Conservation (phyloP, 2,329 filamentous ascomycete species). For the Fusarium chuoi region DNA sequence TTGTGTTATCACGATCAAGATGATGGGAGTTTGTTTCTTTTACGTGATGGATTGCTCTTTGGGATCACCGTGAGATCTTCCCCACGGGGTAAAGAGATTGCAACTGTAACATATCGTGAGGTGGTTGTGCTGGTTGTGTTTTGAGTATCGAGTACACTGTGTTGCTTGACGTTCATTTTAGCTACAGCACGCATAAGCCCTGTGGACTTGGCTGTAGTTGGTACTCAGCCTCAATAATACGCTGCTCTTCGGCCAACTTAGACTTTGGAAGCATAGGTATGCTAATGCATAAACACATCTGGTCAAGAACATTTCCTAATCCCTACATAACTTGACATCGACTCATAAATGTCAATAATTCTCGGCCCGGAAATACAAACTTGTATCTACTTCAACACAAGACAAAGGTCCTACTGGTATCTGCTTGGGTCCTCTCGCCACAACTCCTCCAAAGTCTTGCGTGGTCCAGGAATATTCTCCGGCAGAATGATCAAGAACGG, state of each 20-base stretch:
- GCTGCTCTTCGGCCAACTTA: not conserved
- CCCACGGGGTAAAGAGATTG: conserved; percentile 34
- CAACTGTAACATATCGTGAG: not conserved
- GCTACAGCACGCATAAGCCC: not conserved
- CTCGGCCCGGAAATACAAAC: not conserved
- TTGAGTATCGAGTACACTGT: not conserved
- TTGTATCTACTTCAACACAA: not conserved
- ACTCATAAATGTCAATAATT: not conserved
- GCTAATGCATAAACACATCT: not conserved
- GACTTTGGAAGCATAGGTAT: not conserved
- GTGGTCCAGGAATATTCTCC: not conserved
- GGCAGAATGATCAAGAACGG: not conserved
- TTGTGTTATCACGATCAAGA: conserved; percentile 1
- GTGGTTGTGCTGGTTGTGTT: not conserved
- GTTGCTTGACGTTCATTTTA: not conserved
- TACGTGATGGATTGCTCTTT: conserved; percentile 22
- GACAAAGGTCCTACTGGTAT: not conserved
- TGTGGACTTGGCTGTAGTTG: not conserved
- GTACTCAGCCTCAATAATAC: not conserved
- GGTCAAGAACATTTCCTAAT: not conserved
- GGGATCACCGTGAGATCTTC: conserved; percentile 25
- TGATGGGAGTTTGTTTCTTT: not conserved
- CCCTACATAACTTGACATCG: accelerated
- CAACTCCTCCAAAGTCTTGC: not conserved
- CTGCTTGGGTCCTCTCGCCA: not conserved